Evolutionary conservation across 768 basidiomycete genomes (phyloP), one percentile per base, ranked within the genome.

Genomic region (Collybia sordida): DNA sequence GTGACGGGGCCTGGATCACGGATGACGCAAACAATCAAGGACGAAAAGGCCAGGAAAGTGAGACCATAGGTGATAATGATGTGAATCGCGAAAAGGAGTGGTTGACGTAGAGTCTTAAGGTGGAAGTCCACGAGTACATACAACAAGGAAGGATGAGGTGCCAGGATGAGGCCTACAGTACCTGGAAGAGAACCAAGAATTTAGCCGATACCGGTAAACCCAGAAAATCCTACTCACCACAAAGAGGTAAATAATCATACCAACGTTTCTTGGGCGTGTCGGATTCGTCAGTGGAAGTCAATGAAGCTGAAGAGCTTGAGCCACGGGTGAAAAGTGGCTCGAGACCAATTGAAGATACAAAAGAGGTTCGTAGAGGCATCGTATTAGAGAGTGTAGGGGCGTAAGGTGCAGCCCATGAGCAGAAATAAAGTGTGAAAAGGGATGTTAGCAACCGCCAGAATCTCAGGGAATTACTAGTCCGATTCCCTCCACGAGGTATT

Each of bases 71-170:
- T 79, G 49, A 74, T 61, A n/a, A 76, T 31, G 1, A 90, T 67
- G 59, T 92, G 89, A 0, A 71, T 57, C 11, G 69, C 45, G 56
- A 86, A 85, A 31, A 68, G 60, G 14, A 67, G 39, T 3, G 79
- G 72, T 31, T 73, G 67, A 42, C 80, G 68, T 6, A 83, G 66
- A 9, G 79, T 79, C 41, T 73, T 70, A 25, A 87, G 73, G 61
- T 91, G 81, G 59, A 86, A 85, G 54, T 83, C 76, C 50, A 85
- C 73, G 25, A 91, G 79, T 41, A 90, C 69, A 50, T 80, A 76
- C 12, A 91, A 68, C 58, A 85, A 69, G 4, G 90, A 90, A 1
- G 88, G 88, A 31, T 90, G 90, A 7, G 90, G 89, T 6, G 80
- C 77, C 3, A 90, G 62, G 45, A 91, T 79, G 35, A 90, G 64